phyloP scores from a whole-genome alignment of 441 rosid genomes.

The Biscutella laevigata region DNA sequence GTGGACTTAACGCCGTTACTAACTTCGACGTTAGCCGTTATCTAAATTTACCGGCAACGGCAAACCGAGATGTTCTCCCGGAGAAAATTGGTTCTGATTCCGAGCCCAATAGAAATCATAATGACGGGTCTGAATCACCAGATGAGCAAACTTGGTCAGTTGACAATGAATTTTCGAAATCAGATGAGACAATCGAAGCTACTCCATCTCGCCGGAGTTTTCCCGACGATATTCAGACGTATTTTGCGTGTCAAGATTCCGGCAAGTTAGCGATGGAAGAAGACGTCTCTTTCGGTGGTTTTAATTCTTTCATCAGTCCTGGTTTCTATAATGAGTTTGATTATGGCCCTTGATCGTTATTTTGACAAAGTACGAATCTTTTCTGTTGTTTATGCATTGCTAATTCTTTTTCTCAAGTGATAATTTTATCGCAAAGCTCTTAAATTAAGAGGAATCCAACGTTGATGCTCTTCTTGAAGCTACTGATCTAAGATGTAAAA shows the following conservation, averaged over 20 bases:
- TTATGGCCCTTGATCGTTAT: background rate
- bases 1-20: constrained; percentile 74
- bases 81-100: constrained; percentile 5
- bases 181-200: constrained; percentile 52
- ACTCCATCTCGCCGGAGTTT: constrained; percentile 45
- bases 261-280: constrained; percentile 35
- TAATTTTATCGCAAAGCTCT: background rate
- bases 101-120: background rate
- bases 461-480: background rate
- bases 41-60: too few relatives aligned
- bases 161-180: constrained; percentile 35
- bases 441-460: background rate
- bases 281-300: constrained; percentile 44
- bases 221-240: constrained; percentile 66
- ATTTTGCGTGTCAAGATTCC: constrained; percentile 53
- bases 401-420: background rate
- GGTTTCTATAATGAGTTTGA: constrained; percentile 46
- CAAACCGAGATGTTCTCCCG: too few relatives aligned
- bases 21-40: constrained; percentile 71
- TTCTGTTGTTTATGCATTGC: background rate
- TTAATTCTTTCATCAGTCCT: constrained; percentile 37
- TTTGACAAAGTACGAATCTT: too few relatives aligned
- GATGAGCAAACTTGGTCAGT: constrained; percentile 23
- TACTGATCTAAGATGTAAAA: background rate
- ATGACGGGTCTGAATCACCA: constrained; percentile 24